Percentiles rank a stretch among this genome's conserved stretches.
Conservation (phyloP, 2,329 filamentous ascomycete genomes). For the Trichoderma asperellum region DNA sequence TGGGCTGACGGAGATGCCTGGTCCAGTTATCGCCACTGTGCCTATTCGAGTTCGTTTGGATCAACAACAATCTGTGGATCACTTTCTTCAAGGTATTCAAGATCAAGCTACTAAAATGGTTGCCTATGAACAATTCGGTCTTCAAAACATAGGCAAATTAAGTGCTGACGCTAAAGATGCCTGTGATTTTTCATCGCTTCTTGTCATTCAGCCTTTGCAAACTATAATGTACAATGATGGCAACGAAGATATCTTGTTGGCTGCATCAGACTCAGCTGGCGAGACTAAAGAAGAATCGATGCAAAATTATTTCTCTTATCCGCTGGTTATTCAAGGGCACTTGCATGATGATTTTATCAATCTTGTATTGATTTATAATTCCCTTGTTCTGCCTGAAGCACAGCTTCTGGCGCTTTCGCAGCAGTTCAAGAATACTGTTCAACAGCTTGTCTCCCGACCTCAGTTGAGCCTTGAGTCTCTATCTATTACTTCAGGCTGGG, state of each 20-base stretch:
- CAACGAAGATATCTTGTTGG: background rate
- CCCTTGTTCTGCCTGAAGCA: background rate
- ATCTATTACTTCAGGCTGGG: constrained; percentile 14
- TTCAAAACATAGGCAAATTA: constrained; percentile 34
- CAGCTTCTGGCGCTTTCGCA: constrained; percentile 22
- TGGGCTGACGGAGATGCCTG: constrained; percentile 32
- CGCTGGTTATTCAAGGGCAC: constrained; percentile 22
- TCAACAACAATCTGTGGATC: constrained; percentile 9
- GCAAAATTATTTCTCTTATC: constrained; percentile 27
- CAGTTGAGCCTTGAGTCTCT: constrained; percentile 7
- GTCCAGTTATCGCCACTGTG: constrained; percentile 30
- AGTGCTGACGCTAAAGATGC: constrained; percentile 29
- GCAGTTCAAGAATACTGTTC: constrained; percentile 24
- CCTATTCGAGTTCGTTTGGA: constrained; percentile 26
- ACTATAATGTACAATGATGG: background rate
- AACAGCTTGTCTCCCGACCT: constrained; percentile 9
- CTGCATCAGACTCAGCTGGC: background rate
- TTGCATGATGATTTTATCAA: constrained; percentile 14
- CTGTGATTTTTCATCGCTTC: constrained; percentile 32
- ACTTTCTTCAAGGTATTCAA: constrained; percentile 29
- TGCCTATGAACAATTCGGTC: constrained; percentile 33
- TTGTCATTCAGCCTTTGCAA: constrained; percentile 31
- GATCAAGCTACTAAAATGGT: constrained; percentile 30
- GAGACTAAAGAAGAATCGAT: constrained; percentile 11
- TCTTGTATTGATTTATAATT: constrained; percentile 22